A percentile compares a stretch with the other conserved stretches of the same genome.
These are phyloP conservation scores for Suillus ampliporus DNA, from an alignment of 768 basidiomycete species.

Conservation along the genomic window DNA sequence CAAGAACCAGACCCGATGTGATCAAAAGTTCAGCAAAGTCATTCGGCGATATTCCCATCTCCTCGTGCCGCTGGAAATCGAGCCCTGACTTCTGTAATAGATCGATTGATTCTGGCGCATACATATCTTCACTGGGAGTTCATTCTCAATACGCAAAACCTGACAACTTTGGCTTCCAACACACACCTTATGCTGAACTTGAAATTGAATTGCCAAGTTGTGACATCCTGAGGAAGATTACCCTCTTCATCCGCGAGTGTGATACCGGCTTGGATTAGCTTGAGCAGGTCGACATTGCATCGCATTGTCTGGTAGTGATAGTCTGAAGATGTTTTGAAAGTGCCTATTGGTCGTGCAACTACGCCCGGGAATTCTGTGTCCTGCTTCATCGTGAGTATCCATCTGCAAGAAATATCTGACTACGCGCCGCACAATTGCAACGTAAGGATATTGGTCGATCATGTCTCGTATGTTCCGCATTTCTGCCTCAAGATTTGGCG, in stretches of 20 bases:
- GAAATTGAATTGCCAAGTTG: slow-evolving; percentile 99
- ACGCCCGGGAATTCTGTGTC: slow-evolving; percentile 99
- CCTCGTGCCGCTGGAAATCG: slow-evolving; percentile 93
- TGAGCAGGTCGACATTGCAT: slow-evolving; percentile 97
- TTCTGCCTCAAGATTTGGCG: slow-evolving; percentile 89
- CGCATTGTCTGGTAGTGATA: slow-evolving; percentile 99
- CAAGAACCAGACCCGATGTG: slow-evolving; percentile 91
- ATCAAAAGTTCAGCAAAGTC: slow-evolving; percentile 98
- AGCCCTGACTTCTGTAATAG: slow-evolving; percentile 93
- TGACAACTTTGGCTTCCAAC: not conserved
- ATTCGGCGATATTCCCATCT: slow-evolving; percentile 89
- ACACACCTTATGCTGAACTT: slow-evolving; percentile 84
- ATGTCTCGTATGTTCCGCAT: slow-evolving; percentile 86
- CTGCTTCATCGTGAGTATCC: slow-evolving; percentile 49
- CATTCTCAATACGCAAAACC: not conserved
- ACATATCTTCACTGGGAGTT: slow-evolving; percentile 89
- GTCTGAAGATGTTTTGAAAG: slow-evolving; percentile 95
- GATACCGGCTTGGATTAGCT: slow-evolving; percentile 97
- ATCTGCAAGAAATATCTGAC: slow-evolving; percentile 21
- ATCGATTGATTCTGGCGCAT: slow-evolving; percentile 96
- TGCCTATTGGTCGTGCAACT: slow-evolving; percentile 95
- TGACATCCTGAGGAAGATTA: slow-evolving; percentile 85
- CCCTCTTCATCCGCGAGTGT: slow-evolving; percentile 95
- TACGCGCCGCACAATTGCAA: slow-evolving; percentile 79
- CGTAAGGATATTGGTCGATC: slow-evolving; percentile 90